Evolutionary conservation across 352 stramenopile genomes (phyloP).

Genomic region (Pythium biforme): DNA sequence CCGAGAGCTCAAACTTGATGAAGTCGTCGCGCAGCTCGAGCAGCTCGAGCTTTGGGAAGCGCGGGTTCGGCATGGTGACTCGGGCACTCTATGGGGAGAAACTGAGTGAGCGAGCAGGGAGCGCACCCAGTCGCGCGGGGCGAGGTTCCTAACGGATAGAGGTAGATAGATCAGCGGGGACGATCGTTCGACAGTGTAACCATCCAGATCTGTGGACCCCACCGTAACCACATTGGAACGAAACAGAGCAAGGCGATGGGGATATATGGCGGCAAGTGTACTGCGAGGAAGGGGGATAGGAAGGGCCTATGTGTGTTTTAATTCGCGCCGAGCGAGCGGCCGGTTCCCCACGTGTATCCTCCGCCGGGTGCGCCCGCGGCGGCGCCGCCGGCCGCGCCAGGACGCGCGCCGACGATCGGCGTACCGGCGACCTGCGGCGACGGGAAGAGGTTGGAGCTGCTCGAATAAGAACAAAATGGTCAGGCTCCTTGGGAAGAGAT

Average conservation of each 20-base stretch:
- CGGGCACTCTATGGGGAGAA: neutral
- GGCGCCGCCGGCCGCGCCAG: conserved; percentile 24
- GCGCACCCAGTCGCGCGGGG: neutral
- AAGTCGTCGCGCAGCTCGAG: conserved; percentile 94
- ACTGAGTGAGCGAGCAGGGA: conserved; percentile 1
- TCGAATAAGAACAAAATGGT: neutral
- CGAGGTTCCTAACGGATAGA: neutral
- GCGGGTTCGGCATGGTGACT: conserved; percentile 74
- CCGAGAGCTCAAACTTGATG: conserved; percentile 97
- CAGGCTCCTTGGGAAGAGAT: neutral
- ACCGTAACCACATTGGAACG: too few species aligned
- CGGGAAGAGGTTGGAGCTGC: conserved; percentile 65
- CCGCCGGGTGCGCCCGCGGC: conserved; percentile 32
- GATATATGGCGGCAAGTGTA: too few species aligned
- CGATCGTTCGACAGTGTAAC: too few species aligned
- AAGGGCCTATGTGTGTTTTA: neutral
- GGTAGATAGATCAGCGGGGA: too few species aligned
- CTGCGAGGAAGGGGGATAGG: neutral
- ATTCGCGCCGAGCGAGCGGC: conserved; percentile 44
- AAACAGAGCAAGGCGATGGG: too few species aligned
- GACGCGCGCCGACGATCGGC: conserved; percentile 66
- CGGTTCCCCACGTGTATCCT: conserved; percentile 71
- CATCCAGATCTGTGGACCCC: too few species aligned
- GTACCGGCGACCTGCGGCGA: conserved; percentile 46
- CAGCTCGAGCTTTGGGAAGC: conserved; percentile 93